Percentiles rank a stretch among this genome's conserved stretches.
These are phyloP conservation scores for Fusarium anguioides DNA, from an alignment of 2,329 filamentous ascomycete species.

Conservation along the genomic window DNA sequence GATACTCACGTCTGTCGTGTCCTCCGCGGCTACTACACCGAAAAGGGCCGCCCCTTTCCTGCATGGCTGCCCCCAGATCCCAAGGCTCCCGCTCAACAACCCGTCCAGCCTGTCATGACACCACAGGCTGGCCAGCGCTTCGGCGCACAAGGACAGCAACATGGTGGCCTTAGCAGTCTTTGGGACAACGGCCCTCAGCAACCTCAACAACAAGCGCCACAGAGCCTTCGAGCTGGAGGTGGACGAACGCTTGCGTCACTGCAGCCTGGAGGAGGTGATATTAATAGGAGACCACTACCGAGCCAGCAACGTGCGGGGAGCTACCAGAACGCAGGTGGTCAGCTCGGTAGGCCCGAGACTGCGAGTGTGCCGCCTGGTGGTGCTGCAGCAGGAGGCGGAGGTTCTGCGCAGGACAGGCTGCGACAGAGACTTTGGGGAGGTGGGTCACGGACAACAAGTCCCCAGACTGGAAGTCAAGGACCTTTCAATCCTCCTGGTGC, in stretches of 20 bases:
- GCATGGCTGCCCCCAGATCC: conserved; percentile 91
- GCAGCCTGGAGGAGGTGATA: conserved; percentile 46
- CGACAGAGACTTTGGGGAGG: conserved; percentile 81
- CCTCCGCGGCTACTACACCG: conserved; percentile 89
- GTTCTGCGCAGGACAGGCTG: conserved; percentile 82
- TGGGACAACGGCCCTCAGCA: conserved; percentile 63
- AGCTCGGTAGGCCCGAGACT: conserved; percentile 32
- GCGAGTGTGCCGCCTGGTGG: conserved; percentile 48
- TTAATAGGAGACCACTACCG: conserved; percentile 49
- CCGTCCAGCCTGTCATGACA: conserved; percentile 63
- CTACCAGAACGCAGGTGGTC: conserved; percentile 67
- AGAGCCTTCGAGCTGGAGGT: conserved; percentile 60
- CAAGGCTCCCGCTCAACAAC: conserved; percentile 66
- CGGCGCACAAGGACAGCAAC: conserved; percentile 55
- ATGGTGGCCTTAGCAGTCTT: conserved; percentile 63
- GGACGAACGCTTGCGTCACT: conserved; percentile 48
- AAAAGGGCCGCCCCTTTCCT: conserved; percentile 85
- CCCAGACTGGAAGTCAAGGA: conserved; percentile 51
- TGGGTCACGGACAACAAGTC: conserved; percentile 67
- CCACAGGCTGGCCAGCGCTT: conserved; percentile 66
- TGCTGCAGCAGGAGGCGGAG: conserved; percentile 45
- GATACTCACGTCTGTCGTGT: conserved; percentile 96
- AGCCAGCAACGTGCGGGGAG: conserved; percentile 66
- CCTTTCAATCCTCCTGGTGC: conserved; percentile 60
- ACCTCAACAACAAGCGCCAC: conserved; percentile 48